Conservation (phyloP, 2,329 filamentous ascomycete species). For the Colletotrichum tabaci region DNA sequence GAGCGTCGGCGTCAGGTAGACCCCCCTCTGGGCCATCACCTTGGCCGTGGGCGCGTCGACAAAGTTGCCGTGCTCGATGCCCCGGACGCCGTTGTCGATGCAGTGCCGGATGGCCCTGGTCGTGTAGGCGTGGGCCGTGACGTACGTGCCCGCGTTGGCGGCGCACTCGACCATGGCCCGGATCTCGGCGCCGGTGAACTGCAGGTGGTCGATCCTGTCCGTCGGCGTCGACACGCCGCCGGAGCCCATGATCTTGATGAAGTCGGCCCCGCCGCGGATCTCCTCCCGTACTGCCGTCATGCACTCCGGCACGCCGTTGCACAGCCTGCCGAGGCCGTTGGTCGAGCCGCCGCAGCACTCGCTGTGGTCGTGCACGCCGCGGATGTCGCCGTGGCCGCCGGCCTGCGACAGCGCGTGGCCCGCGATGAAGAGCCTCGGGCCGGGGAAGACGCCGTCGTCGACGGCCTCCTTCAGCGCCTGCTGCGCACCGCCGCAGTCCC, state of each 20-base stretch:
- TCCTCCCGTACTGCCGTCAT: constrained; percentile 67
- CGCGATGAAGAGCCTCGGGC: constrained; percentile 70
- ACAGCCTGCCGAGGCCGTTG: constrained; percentile 60
- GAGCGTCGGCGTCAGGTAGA: constrained; percentile 69
- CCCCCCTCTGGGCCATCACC: constrained; percentile 64
- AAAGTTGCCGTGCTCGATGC: constrained; percentile 66
- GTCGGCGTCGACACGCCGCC: constrained; percentile 72
- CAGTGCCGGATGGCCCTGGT: constrained; percentile 67
- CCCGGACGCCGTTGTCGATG: constrained; percentile 67
- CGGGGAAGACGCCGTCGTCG: constrained; percentile 67
- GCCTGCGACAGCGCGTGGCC: constrained; percentile 70
- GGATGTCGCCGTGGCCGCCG: constrained; percentile 70
- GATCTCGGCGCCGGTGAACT: constrained; percentile 72
- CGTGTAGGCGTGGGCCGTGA: constrained; percentile 73
- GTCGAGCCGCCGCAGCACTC: constrained; percentile 62
- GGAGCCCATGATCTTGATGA: constrained; percentile 74
- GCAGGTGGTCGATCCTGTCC: constrained; percentile 66
- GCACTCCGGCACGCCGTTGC: constrained; percentile 70
- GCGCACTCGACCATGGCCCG: constrained; percentile 67
- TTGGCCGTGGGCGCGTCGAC: constrained; percentile 60
- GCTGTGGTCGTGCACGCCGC: constrained; percentile 59
- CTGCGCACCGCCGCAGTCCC: constrained; percentile 71
- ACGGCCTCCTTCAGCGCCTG: constrained; percentile 70
- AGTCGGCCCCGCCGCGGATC: constrained; percentile 69
- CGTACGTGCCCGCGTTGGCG: constrained; percentile 63